Evolutionary conservation across 495 filamentous ascomycete genomes (phyloP).

Genomic region (Talaromyces thailandensis): DNA sequence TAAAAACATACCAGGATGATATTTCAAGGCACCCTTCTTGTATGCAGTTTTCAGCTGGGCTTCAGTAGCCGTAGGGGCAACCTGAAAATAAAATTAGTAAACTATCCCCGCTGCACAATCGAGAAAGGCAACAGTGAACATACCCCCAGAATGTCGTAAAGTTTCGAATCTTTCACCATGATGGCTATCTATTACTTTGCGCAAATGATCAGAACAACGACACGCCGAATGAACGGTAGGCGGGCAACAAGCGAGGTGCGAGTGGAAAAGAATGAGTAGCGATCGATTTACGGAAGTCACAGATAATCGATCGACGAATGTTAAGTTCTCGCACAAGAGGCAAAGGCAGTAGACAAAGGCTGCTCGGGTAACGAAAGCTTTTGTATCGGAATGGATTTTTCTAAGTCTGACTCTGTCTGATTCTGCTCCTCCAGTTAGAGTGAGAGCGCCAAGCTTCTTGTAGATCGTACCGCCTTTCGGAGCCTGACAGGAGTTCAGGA

Average conservation of each 20-base stretch:
- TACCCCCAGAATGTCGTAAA: constrained; percentile 83
- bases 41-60: constrained; percentile 83
- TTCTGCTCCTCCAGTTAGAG: background rate
- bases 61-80: constrained; percentile 61
- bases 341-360: background rate
- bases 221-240: constrained; percentile 4
- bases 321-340: background rate
- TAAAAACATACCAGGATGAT: constrained; percentile 67
- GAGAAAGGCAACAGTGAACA: constrained; percentile 18
- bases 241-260: background rate
- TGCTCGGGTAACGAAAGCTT: background rate
- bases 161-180: constrained; percentile 88
- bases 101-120: constrained; percentile 12
- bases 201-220: constrained; percentile 10
- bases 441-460: background rate
- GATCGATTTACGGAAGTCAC: background rate
- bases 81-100: constrained; percentile 35
- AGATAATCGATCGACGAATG: background rate
- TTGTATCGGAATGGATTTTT: background rate
- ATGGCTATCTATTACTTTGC: constrained; percentile 20
- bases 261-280: background rate
- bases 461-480: background rate
- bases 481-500: background rate
- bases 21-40: constrained; percentile 81
- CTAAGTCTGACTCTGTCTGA: background rate